These are phyloP conservation scores for Ceratocystis huliohia DNA, from an alignment of 2,329 filamentous ascomycete species.

Conservation along the genomic window DNA sequence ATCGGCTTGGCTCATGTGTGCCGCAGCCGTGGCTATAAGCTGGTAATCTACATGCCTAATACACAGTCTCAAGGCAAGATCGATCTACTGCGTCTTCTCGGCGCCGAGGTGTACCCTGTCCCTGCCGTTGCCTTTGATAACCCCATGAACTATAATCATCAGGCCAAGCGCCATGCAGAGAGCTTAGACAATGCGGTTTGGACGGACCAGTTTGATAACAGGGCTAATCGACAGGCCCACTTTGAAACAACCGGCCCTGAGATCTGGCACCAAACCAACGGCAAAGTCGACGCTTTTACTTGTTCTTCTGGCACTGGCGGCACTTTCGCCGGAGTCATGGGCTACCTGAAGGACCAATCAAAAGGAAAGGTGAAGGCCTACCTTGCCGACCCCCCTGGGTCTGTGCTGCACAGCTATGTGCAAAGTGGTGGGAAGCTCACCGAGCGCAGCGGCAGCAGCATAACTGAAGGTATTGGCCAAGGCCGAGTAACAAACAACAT, in stretches of 20 bases:
- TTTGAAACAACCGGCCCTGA: slow-evolving; percentile 95
- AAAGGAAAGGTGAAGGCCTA: slow-evolving; percentile 70
- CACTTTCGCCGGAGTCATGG: slow-evolving; percentile 76
- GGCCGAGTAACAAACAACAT: slow-evolving; percentile 94
- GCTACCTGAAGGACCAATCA: slow-evolving; percentile 75
- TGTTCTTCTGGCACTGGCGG: slow-evolving; percentile 89
- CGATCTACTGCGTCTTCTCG: slow-evolving; percentile 77
- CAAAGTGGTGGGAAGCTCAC: slow-evolving; percentile 66
- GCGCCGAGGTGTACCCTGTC: slow-evolving; percentile 90
- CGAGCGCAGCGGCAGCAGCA: slow-evolving; percentile 74
- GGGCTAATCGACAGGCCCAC: slow-evolving; percentile 82
- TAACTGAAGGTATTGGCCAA: slow-evolving; percentile 96
- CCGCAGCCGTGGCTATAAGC: slow-evolving; percentile 76
- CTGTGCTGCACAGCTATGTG: slow-evolving; percentile 86
- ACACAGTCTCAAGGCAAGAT: slow-evolving; percentile 98
- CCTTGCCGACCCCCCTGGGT: slow-evolving; percentile 87
- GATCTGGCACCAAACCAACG: slow-evolving; percentile 85
- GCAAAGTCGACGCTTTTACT: slow-evolving; percentile 83
- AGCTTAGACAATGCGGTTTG: slow-evolving; percentile 77
- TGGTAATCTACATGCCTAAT: slow-evolving; percentile 99
- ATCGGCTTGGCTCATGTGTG: slow-evolving; percentile 97
- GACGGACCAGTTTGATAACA: slow-evolving; percentile 99
- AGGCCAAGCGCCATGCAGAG: slow-evolving; percentile 83
- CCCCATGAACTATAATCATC: slow-evolving; percentile 95
- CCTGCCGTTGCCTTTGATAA: slow-evolving; percentile 93